Evolutionary conservation across 2,329 filamentous ascomycete genomes (phyloP), one percentile per base, ranked within the genome.

Genomic region (Botrytis elliptica): DNA sequence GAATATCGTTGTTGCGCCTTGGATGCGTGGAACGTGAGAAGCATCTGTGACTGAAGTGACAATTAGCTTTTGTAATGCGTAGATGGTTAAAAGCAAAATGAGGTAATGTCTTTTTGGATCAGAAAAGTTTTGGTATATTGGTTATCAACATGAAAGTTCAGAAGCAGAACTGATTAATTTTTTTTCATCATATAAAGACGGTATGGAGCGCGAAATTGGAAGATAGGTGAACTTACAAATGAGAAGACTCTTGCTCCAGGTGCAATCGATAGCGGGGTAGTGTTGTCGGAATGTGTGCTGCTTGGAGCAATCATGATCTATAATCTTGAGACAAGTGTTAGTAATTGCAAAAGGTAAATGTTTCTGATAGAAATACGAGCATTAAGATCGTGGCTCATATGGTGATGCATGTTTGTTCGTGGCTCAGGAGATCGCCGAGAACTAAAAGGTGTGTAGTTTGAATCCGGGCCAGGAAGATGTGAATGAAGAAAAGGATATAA

Each of bases 81-180:
- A 57, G n/a, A 14, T n/a, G 3, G 9, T 57, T 42, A 7, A 60
- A 70, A 44, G 72, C 36, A 63, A 25, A 74, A 18, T 40, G 73
- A 73, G 44, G 66, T 73, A 64, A 65, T 72, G 69, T 55, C 63
- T 75, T 77, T 57, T 79, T 78, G 75, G 75, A 82, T 89, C 86
- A 89, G 87, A 90, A 85, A 86, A 84, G 83, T 57, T 57, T 90
- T 91, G 89, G 89, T 90, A 89, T 86, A 85, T 84, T 82, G 85
- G 83, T 80, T 88, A 82, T 91, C 90, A 87, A 90, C 89, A 91
- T 69, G 84, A 78, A 82, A 80, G 79, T 88, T 92, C 90, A 92
- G 90, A 88, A 92, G 90, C 90, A 92, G 90, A 92, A 92, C 90
- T 92, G 90, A 87, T 87, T 85, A 85, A 85, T 84, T 77, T 79